These are phyloP conservation scores for Salix exigua DNA, from an alignment of 345 rosid genomes.

Conservation along the genomic window DNA sequence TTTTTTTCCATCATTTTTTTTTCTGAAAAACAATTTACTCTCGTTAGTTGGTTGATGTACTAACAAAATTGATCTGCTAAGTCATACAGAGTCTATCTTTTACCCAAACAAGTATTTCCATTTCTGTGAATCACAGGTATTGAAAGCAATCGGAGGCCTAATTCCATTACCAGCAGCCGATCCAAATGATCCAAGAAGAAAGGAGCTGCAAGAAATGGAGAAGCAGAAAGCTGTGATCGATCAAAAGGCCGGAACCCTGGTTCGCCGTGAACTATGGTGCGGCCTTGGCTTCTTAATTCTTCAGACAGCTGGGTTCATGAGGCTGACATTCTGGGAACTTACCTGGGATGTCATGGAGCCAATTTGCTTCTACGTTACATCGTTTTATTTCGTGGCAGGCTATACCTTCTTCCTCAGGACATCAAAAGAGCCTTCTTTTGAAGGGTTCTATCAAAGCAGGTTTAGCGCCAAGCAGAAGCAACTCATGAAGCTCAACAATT, in stretches of 20 bases:
- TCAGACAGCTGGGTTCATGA: conserved; percentile 86
- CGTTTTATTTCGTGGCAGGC: conserved; percentile 65
- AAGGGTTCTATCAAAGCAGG: conserved; percentile 80
- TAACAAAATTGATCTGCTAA: not conserved
- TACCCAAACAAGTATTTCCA: conserved; percentile 20
- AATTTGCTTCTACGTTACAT: conserved; percentile 78
- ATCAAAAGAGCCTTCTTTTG: conserved; percentile 76
- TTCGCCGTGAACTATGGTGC: conserved; percentile 65
- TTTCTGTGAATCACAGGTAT: conserved; percentile 51
- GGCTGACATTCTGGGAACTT: conserved; percentile 97
- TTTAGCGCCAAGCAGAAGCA: conserved; percentile 56
- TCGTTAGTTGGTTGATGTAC: not conserved
- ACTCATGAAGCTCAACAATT: conserved; percentile 45
- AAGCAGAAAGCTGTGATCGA: conserved; percentile 48
- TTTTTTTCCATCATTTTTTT: not conserved
- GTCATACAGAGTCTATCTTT: conserved; percentile 3
- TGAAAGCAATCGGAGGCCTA: conserved; percentile 60
- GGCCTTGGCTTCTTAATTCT: conserved; percentile 65
- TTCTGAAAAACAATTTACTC: not conserved
- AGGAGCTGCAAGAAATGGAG: conserved; percentile 63
- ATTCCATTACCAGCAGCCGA: conserved; percentile 50
- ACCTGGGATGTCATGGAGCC: conserved; percentile 99
- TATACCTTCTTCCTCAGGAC: conserved; percentile 84
- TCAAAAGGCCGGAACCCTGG: conserved; percentile 46
- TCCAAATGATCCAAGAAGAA: conserved; percentile 53